Evolutionary conservation across 352 stramenopile genomes (phyloP).

Genomic region (Globisporangium iwayamae): DNA sequence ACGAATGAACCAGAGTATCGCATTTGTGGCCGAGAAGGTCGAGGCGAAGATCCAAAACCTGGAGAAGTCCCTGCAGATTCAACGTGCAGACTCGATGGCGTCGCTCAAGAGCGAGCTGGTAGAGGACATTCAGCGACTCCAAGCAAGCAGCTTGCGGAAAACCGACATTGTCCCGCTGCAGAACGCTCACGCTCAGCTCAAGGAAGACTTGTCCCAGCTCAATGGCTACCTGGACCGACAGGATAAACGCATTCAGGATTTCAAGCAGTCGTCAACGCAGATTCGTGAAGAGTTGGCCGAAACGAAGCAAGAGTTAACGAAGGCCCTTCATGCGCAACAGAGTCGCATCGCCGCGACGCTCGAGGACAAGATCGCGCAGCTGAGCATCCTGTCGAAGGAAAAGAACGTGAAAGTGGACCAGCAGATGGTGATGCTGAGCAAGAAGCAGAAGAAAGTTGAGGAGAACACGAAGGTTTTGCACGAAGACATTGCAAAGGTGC

Average conservation of each 20-base stretch:
- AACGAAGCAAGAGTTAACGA: constrained; percentile 51
- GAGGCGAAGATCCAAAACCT: constrained; percentile 57
- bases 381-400: constrained; percentile 38
- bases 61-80: constrained; percentile 45
- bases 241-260: constrained; percentile 58
- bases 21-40: constrained; percentile 62
- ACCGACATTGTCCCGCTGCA: constrained; percentile 48
- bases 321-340: constrained; percentile 51
- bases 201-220: constrained; percentile 59
- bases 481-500: constrained; percentile 37
- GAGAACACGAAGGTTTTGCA: constrained; percentile 41
- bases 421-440: constrained; percentile 41
- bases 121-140: constrained; percentile 56
- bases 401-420: constrained; percentile 50
- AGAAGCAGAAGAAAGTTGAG: constrained; percentile 60
- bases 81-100: constrained; percentile 48
- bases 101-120: constrained; percentile 52
- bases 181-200: constrained; percentile 54
- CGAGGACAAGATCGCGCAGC: constrained; percentile 53
- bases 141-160: constrained; percentile 42
- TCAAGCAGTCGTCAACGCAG: constrained; percentile 37
- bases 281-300: constrained; percentile 55
- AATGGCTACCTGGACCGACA: constrained; percentile 53
- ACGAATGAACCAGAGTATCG: constrained; percentile 48
- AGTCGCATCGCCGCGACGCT: constrained; percentile 35